Evolutionary conservation across 306 rosid species (phyloP), one percentile per base, ranked within the genome.

Genomic region (Castanopsis chinensis): DNA sequence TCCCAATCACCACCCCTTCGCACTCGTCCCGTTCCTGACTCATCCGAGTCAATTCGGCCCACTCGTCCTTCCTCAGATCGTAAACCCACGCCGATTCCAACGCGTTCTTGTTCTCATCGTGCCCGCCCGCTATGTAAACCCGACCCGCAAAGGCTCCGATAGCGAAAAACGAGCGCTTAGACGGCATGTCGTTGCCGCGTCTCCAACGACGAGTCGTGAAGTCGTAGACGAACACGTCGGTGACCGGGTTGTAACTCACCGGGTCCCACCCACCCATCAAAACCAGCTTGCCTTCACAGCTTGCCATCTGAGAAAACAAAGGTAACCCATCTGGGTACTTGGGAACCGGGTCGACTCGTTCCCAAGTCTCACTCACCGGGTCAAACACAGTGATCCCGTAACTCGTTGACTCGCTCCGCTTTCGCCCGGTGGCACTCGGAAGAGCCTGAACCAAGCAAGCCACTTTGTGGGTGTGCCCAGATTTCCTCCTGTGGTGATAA

Each of bases 221-320:
- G 3, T 87, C 90, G 53, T 84, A 87, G 0, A 87, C 76, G 6
- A 81, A 84, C 10, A 87, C 64, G 7, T 80, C 73, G 0, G 71
- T 73, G 2, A 84, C 10, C 5, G 88, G 88, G 32, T 73, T 80
- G 51, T 81, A 87, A 6, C 60, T 81, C 23, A 14, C 17, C 0
- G 90, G 90, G 81, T 87, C 78, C 90, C 90, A 87, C 19, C 90
- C 90, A 1, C 90, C 90, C 84, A 87, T 76, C 12, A 81, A 72
- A n/a, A 87, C 86, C 1, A 87, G 80, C 30, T 70, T 84, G n/a
- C 78, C 88, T 5, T 76, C 88, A 58, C 76, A 79, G 74, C 84
- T 64, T 0, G 80, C 78, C 33, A 71, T 0, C 5, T 87, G 90
- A 71, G 82, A 87, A 73, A 87, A 87, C 49, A 81, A 71, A 0